These are phyloP conservation scores for Amoebophrya sp. DNA, from an alignment of 169 alveolate species.

Conservation along the genomic window DNA sequence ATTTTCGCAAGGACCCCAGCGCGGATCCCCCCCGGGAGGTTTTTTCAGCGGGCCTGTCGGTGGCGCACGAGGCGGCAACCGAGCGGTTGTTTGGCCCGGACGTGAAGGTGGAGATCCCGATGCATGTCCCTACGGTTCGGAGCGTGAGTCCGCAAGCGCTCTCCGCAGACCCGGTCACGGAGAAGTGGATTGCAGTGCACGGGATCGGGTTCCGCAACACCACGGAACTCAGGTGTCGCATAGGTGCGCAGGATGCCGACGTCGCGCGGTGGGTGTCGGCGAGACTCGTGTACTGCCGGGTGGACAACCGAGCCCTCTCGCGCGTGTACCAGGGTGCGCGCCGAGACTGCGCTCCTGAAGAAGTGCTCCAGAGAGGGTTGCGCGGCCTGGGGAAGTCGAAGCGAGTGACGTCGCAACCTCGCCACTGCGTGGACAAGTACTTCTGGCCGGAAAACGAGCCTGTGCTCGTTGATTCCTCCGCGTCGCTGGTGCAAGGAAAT, in stretches of 20 bases:
- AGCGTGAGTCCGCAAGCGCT: neutral
- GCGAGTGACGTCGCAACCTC: neutral
- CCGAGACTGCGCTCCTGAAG: neutral
- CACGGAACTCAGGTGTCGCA: neutral
- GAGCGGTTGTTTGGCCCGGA: neutral
- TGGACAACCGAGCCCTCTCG: neutral
- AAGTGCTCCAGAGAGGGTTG: neutral
- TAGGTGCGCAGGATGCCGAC: neutral
- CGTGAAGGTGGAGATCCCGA: neutral
- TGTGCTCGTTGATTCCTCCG: neutral
- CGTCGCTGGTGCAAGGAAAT: too few relatives aligned
- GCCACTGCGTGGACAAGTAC: neutral
- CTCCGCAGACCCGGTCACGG: neutral
- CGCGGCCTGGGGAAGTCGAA: neutral
- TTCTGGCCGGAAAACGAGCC: neutral
- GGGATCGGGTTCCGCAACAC: neutral
- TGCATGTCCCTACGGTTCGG: neutral
- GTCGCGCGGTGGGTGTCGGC: neutral
- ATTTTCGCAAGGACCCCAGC: neutral
- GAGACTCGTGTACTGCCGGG: neutral
- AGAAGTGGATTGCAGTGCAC: conserved; percentile 22
- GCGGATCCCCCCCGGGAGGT: neutral
- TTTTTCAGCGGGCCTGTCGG: neutral
- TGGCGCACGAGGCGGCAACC: neutral
- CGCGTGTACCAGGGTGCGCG: neutral